Base-by-base conservation (phyloP, 2,329 filamentous ascomycete species). In the Bimuria novae-zelandiae region DNA sequence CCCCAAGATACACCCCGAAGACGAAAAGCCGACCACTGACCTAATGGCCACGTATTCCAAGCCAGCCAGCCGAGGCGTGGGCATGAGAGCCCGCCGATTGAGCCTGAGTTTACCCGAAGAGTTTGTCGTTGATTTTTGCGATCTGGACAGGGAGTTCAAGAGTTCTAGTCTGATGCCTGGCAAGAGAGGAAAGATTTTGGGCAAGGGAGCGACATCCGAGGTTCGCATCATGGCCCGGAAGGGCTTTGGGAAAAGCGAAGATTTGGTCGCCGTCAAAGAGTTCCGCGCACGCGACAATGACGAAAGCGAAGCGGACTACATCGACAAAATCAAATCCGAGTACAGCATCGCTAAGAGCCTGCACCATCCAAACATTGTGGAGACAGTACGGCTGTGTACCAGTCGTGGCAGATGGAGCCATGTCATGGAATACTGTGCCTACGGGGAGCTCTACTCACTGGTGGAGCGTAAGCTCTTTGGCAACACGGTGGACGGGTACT, bases 321-420 rank as follows among this genome's bases (percentile, higher is more conserved):
- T 89, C 60, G 88, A 90, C 75, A 94, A 95, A 79, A 89, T 96
- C 77, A 95, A 93, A 74, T 92, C 89, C 1, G 92, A 96, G 71
- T 96, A 86, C 76, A 90, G 87, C 72, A 92, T 96, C 60, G 89
- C 89, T 55, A 92, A 92, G 77, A 90, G 89, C 60, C 76, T 92
- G 55, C 84, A 91, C 64, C 91, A 96, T 69, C 90, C 91, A 45
- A 96, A 96, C 71, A 89, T 96, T 63, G 89, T 96, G 58, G 84
- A 90, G 72, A 92, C 90, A 0, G 77, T 92, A 50, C 84, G 87
- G 25, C 80, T 96, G 5, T 94, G 90, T 76, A 74, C 83, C 12
- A 82, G 92, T 61, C 83, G 86, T 61, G 85, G 84, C 27, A 85
- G 88, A 33, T 95, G 89, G 89, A 92, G 91, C 70, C 90, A 95